These are phyloP conservation scores for Aspergillus tubingensis DNA, from an alignment of 2,329 filamentous ascomycete genomes.

Conservation along the genomic window DNA sequence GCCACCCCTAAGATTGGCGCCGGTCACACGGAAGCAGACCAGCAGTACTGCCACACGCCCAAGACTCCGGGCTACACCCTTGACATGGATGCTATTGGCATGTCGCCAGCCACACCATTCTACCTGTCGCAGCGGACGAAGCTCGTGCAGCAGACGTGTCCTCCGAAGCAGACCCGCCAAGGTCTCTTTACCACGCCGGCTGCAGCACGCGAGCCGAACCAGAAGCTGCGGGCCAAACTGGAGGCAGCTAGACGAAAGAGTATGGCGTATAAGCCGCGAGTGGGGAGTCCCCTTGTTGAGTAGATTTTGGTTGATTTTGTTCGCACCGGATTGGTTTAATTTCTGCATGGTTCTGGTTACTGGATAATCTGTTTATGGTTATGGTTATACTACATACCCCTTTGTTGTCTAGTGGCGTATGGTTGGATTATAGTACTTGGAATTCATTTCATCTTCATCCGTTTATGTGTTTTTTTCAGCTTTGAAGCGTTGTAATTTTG, in stretches of 20 bases:
- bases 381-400: too few relatives aligned
- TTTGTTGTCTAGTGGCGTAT: too few relatives aligned
- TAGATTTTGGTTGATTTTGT: constrained; percentile 16
- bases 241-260: constrained; percentile 76
- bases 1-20: constrained; percentile 11
- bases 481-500: too few relatives aligned
- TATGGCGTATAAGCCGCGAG: constrained; percentile 73
- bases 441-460: too few relatives aligned
- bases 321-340: not conserved
- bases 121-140: constrained; percentile 46
- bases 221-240: constrained; percentile 60
- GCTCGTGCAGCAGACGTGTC: constrained; percentile 55
- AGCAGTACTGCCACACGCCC: constrained; percentile 29
- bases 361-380: too few relatives aligned
- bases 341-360: not conserved
- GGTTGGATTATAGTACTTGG: not conserved
- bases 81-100: constrained; percentile 41
- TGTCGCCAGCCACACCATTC: constrained; percentile 51
- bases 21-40: constrained; percentile 23
- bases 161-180: constrained; percentile 53
- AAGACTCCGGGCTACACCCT: constrained; percentile 41
- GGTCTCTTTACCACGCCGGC: constrained; percentile 40
- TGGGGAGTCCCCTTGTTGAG: constrained; percentile 69
- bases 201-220: constrained; percentile 34
- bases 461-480: too few relatives aligned